Evolutionary conservation across 1,139 yeast species (phyloP).

Genomic region (Dujonia santamariae): DNA sequence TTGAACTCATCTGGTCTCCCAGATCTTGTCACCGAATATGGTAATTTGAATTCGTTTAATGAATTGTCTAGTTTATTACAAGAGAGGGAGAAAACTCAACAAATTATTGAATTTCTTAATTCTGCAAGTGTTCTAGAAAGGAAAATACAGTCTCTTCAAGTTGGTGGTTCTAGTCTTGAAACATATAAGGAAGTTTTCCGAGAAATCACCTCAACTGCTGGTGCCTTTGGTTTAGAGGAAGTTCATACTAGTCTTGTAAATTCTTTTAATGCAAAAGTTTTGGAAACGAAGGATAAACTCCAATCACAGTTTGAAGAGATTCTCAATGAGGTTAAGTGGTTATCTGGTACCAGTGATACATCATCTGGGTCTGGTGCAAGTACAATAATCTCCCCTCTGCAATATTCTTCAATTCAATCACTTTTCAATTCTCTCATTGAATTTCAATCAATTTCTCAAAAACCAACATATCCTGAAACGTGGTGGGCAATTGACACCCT

Average conservation of each 20-base stretch:
- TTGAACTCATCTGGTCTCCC: not conserved
- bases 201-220: too few species aligned
- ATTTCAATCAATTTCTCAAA: slow-evolving; percentile 33
- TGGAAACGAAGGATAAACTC: not conserved
- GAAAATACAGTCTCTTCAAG: too few species aligned
- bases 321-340: slow-evolving; percentile 8
- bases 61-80: slow-evolving; percentile 1
- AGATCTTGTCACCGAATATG: not conserved
- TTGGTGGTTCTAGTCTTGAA: too few species aligned
- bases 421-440: slow-evolving; percentile 23
- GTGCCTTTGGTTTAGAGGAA: too few species aligned
- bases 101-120: too few species aligned
- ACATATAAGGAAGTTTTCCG: too few species aligned
- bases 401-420: slow-evolving; percentile 1
- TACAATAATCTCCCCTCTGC: not conserved
- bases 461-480: slow-evolving; percentile 40
- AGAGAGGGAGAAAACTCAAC: not conserved
- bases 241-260: too few species aligned
- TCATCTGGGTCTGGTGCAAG: not conserved
- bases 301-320: not conserved
- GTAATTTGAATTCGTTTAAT: slow-evolving; percentile 2
- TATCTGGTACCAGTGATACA: not conserved
- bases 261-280: slow-evolving; percentile 2
- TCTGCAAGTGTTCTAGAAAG: too few species aligned
- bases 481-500: slow-evolving; percentile 61